phyloP scores from a whole-genome alignment of 495 filamentous ascomycete genomes.

The Lentithecium fluviatile region DNA sequence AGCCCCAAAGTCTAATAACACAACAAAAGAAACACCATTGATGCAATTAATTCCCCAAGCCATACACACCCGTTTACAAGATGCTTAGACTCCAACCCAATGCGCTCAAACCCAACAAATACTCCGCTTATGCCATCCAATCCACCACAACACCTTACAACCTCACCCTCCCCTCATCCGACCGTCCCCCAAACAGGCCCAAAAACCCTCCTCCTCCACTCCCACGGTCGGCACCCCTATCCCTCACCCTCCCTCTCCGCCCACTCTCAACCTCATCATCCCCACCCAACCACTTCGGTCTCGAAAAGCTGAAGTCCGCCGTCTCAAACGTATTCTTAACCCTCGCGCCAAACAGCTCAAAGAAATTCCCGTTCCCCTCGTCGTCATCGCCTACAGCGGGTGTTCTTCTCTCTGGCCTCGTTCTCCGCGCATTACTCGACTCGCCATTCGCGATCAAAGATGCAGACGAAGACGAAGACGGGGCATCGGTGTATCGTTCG shows the following conservation, averaged over 20 bases:
- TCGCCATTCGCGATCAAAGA: background rate
- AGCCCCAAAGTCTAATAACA: too few relatives aligned
- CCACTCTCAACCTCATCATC: conserved; percentile 41
- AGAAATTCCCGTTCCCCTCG: conserved; percentile 73
- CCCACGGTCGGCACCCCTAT: conserved; percentile 36
- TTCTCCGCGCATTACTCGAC: background rate
- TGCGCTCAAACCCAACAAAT: background rate
- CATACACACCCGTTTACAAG: too few relatives aligned
- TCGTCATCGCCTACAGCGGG: conserved; percentile 45
- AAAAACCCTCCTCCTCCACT: conserved; percentile 39
- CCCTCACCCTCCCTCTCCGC: conserved; percentile 1
- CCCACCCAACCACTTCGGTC: conserved; percentile 82
- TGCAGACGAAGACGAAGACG: background rate
- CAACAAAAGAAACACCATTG: too few relatives aligned
- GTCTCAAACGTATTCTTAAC: conserved; percentile 90
- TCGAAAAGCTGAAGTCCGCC: conserved; percentile 77
- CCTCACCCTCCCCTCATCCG: conserved; percentile 35
- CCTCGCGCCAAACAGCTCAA: conserved; percentile 76
- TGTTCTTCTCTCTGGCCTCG: conserved; percentile 10
- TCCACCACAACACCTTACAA: conserved; percentile 7
- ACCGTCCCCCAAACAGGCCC: conserved; percentile 57
- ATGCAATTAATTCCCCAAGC: too few relatives aligned
- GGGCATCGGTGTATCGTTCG: conserved; percentile 25
- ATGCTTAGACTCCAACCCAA: too few relatives aligned
- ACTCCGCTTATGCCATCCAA: background rate